Evolutionary conservation across 78 protist species (phyloP), one percentile per base, ranked within the genome.

Genomic region (Protostelium mycophagum): DNA sequence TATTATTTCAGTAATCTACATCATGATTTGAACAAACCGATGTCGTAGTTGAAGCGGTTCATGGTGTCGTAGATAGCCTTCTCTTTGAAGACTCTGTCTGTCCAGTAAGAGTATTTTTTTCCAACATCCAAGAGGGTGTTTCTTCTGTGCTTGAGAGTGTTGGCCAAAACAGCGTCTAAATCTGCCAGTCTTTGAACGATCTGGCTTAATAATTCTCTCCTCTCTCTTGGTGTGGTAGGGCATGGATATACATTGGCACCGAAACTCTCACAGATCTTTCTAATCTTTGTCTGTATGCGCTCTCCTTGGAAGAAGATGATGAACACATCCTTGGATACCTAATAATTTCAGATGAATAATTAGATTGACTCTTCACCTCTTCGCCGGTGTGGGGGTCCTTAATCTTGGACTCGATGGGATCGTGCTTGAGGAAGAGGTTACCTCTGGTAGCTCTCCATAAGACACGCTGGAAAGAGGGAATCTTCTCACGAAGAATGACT

Each of bases 401-500:
- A 38, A 93, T 87, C 29, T 87, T 86, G 34, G 89, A 95, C 1
- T 90, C 96, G 88, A 95, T 88, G 63, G 86, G 88, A 9, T 87
- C 95, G 34, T 86, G 91, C n/a, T 94, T 91, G 83, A 97, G 37
- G 83, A 90, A 91, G 38, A 94, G 90, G 94, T 98, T 98, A 34
- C 99, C 99, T 34, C 98, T 92, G 1, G 95, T 91, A 29, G 97
- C 97, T 84, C 99, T 94, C 96, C 95, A 96, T 63, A 96, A 85
- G 36, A 96, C 88, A 34, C 99, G 91, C 90, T 97, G 97, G 88
- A 96, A 95, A 36, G 39, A 85, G 83, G 51, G 87, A 38, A 92
- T 63, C 34, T 88, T 84, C 34, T 87, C 93, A 28, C 92, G 88
- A 25, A 37, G 85, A 83, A 96, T 84, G 25, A 96, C 94, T n/a